Percentiles rank a stretch among this genome's conserved stretches.
Conservation (phyloP, 305 asterid genomes). For the Solanum hybrid region DNA sequence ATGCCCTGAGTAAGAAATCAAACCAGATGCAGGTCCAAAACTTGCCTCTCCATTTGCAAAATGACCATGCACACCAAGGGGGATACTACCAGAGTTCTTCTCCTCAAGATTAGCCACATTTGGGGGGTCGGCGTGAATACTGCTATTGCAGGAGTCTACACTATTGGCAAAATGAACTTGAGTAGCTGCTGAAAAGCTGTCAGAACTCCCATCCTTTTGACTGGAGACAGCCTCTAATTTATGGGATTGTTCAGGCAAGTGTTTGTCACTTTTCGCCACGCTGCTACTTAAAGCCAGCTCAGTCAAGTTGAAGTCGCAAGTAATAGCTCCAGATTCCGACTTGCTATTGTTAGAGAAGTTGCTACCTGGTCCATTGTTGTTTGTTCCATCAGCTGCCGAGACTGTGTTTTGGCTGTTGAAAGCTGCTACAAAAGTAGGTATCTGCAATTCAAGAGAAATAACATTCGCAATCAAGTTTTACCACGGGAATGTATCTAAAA, state of each 20-base stretch:
- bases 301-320: conserved; percentile 31
- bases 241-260: background rate
- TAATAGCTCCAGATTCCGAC: conserved; percentile 38
- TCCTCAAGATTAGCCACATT: conserved; percentile 6
- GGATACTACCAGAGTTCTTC: background rate
- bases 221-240: background rate
- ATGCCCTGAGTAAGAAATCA: conserved; percentile 52
- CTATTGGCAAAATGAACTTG: background rate
- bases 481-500: background rate
- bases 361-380: conserved; percentile 20
- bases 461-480: background rate
- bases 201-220: conserved; percentile 12
- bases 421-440: conserved; percentile 20
- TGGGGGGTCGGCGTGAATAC: conserved; percentile 5
- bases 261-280: background rate
- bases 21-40: conserved; percentile 40
- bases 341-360: conserved; percentile 28
- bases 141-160: background rate
- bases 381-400: conserved; percentile 19
- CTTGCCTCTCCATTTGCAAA: conserved; percentile 60
- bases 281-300: conserved; percentile 9
- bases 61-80: conserved; percentile 8
- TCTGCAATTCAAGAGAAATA: conserved; percentile 20
- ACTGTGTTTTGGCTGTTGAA: conserved; percentile 18
- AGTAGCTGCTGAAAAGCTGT: background rate